phyloP scores from a whole-genome alignment of 1,284 basidiomycete species.

The Cryptococcus maquisensis region DNA sequence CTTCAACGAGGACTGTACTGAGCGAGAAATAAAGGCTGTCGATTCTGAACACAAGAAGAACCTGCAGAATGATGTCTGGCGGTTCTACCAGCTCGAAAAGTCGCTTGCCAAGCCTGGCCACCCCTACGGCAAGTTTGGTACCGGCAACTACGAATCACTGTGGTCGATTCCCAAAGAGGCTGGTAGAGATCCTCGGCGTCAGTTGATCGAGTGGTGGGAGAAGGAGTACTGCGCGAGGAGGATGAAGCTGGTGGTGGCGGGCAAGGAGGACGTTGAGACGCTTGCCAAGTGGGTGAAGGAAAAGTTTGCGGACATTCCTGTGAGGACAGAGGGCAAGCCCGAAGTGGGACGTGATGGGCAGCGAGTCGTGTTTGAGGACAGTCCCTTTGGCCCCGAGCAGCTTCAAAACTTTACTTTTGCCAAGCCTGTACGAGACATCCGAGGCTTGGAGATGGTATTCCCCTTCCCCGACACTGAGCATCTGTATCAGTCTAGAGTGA shows the following conservation, averaged over 20 bases:
- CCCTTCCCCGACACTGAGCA: constrained; percentile 79
- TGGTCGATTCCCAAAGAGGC: constrained; percentile 56
- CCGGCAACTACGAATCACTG: constrained; percentile 81
- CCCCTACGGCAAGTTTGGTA: constrained; percentile 87
- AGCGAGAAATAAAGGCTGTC: constrained; percentile 92
- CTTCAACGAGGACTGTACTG: constrained; percentile 81
- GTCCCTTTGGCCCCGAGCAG: constrained; percentile 69
- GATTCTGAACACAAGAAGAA: constrained; percentile 99
- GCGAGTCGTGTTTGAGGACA: constrained; percentile 60
- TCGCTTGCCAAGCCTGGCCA: constrained; percentile 75
- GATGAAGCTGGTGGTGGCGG: constrained; percentile 87
- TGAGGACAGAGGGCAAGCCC: constrained; percentile 36
- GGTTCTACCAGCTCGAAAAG: constrained; percentile 96
- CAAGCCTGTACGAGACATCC: constrained; percentile 87
- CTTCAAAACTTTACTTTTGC: constrained; percentile 70
- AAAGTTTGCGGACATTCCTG: constrained; percentile 40
- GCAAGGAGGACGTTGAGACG: constrained; percentile 62
- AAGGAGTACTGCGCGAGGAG: constrained; percentile 89
- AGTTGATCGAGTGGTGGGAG: constrained; percentile 93
- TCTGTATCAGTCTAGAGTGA: constrained; percentile 67
- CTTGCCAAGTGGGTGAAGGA: constrained; percentile 45
- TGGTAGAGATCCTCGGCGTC: constrained; percentile 81
- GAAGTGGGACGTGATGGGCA: constrained; percentile 40
- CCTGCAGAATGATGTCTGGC: constrained; percentile 89
- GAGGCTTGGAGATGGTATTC: constrained; percentile 82